Base-by-base conservation (phyloP, 306 rosid species). In the Cyclanthera cordifolia region DNA sequence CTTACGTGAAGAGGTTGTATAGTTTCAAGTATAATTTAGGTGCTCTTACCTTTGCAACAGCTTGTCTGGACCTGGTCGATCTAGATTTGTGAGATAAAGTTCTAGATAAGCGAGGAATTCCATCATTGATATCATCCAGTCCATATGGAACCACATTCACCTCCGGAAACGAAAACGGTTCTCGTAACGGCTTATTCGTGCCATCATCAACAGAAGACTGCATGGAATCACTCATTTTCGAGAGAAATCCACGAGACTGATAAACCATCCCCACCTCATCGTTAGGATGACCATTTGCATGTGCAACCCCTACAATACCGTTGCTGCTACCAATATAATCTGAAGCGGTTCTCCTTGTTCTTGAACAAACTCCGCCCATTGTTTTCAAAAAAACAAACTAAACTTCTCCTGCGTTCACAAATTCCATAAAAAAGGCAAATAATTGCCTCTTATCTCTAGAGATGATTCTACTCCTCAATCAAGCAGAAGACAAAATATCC, bases 341-440 rank as follows among this genome's bases (percentile, higher is more conserved):
- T 14, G 81, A 79, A 59, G 86, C 52, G 30, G 85, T 76, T 57
- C 90, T 90, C 80, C 80, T 85, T 30, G 91, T 78, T 81, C 79
- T 86, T 53, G 99, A 88, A 82, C 99, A 94, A 84, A 88, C 80
- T 69, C 92, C 87, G 69, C 99, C 99, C 99, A 94, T 94, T 70
- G 67, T 79, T 25, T 72, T 70, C 56, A 53, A 53, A 53, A 53
- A 73, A 60, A 52, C 69, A 52, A 70, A 53, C 75, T 79, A 72
- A 49, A 58, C 41, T 69, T 81, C 61, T 76, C 78, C 66, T 73
- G 46, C 75, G 50, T 69, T 56, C 81, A 83, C 75, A 83, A 78
- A 53, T 75, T 79, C 80, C 80, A 83, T 83, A 67, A 77, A 84
- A 84, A 79, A 37, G 75, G 41, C 75, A 74, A 76, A 53, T 48